Evolutionary conservation across 306 rosid species (phyloP), one percentile per base, ranked within the genome.

Genomic region (Vigna radiata): DNA sequence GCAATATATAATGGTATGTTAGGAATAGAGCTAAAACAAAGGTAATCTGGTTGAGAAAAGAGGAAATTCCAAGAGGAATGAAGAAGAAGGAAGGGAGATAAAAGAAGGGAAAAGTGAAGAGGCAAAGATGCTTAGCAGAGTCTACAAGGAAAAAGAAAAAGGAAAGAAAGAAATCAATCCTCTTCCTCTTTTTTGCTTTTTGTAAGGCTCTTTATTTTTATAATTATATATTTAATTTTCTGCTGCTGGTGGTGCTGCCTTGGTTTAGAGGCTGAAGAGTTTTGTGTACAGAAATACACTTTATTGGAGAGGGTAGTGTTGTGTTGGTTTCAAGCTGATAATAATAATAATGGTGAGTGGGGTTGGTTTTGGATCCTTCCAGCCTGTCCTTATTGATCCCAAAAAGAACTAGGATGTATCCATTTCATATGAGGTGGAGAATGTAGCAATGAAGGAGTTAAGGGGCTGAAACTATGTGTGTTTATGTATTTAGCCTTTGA

Each of bases 91-190:
- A 65, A 64, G 29, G 58, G 48, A 46, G 74, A 52, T 18, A 83
- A 70, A 66, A 75, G 70, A 77, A 73, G 39, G 70, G 73, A 83
- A 81, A 87, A 87, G 93, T 65, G 82, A 85, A 77, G 77, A 85
- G 78, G 83, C 76, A 83, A 93, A 89, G 97, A 91, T 89, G 91
- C 97, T 89, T 89, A 68, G 91, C 91, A 88, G 94, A 61, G 86
- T 72, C 78, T 76, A 81, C 89, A 93, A 89, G 93, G 46, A 81
- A 89, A 90, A 79, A 71, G 79, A 86, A 81, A 36, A 81, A 68
- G 81, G 52, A 49, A 60, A 79, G 63, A 70, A 78, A 78, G 77
- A 78, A 78, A 49, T 67, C 65, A 78, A 58, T 69, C 83, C 83
- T 68, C 58, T 67, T 65, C 62, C 85, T 63, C 33, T 17, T 37